phyloP scores from a whole-genome alignment of 164 flowering plant species.

The Umbilicus rupestris region DNA sequence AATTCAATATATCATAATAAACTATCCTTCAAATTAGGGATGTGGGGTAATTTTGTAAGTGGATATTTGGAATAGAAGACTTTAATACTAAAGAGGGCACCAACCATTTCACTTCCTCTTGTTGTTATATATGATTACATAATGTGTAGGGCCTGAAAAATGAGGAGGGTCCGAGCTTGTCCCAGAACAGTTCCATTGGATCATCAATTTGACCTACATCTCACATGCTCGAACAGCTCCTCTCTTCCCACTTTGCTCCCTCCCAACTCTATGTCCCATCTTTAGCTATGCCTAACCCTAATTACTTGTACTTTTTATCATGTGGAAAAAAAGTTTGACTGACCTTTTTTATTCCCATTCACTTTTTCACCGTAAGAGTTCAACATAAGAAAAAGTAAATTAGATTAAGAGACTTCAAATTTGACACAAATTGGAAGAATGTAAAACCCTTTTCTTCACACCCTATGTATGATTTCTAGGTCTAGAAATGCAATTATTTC shows the following conservation, averaged over 20 bases:
- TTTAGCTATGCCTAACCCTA: conserved; percentile 5
- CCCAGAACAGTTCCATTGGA: conserved; percentile 7
- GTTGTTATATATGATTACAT: conserved; percentile 14
- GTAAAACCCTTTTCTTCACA: too few species aligned
- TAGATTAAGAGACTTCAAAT: too few species aligned
- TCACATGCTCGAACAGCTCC: conserved; percentile 21
- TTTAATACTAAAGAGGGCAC: neutral
- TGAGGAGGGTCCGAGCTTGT: conserved; percentile 21
- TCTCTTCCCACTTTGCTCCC: conserved; percentile 2
- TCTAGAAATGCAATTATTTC: too few species aligned
- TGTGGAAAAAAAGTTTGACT: neutral
- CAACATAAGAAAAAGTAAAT: neutral
- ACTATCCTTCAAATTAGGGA: too few species aligned
- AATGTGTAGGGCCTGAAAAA: conserved; percentile 7
- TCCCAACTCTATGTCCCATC: neutral
- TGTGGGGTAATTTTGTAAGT: too few species aligned
- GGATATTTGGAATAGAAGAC: too few species aligned
- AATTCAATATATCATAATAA: too few species aligned
- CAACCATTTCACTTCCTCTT: conserved; percentile 1
- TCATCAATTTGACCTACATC: conserved; percentile 15
- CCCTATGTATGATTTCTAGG: too few species aligned
- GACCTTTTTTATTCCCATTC: neutral
- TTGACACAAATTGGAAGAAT: too few species aligned
- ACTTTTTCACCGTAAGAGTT: neutral
- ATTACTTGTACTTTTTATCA: neutral